Evolutionary conservation across 2,329 filamentous ascomycete species (phyloP).

Genomic region (Microcyclosporella mali): DNA sequence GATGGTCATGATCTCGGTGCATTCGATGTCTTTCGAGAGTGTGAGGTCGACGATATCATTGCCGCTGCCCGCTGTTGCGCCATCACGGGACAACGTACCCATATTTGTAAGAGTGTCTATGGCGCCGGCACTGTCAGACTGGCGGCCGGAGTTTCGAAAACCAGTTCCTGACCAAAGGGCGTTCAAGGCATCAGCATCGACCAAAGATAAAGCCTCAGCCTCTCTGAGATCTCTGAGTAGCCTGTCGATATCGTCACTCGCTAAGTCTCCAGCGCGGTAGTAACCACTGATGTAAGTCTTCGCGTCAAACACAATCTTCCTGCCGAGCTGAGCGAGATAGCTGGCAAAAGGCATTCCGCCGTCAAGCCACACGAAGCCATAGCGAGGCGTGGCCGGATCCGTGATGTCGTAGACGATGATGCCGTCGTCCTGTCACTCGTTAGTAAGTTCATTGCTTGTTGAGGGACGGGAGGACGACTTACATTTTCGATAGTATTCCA

Average conservation of each 20-base stretch:
- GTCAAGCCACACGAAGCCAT: background rate
- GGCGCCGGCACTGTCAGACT: too few species aligned
- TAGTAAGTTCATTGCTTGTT: too few species aligned
- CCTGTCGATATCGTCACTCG: background rate
- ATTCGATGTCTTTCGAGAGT: background rate
- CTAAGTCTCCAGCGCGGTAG: background rate
- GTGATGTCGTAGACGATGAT: conserved; percentile 1
- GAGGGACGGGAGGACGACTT: too few species aligned
- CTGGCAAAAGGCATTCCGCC: background rate
- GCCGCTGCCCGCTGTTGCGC: too few species aligned
- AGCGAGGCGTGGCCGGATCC: background rate
- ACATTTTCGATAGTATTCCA: too few species aligned
- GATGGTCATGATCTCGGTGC: background rate
- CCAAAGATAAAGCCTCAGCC: background rate
- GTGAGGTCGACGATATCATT: too few species aligned
- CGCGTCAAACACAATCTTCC: background rate
- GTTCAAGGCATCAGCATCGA: background rate
- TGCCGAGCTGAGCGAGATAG: background rate
- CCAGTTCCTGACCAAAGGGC: background rate
- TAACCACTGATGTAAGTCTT: background rate
- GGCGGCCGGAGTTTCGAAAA: background rate
- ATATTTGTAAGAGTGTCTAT: too few species aligned
- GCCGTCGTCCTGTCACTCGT: background rate
- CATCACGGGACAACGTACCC: too few species aligned
- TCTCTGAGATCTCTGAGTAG: background rate